Evolutionary conservation across 1,284 basidiomycete species (phyloP), one percentile per base, ranked within the genome.

Genomic region (Ceratobasidium sp.): DNA sequence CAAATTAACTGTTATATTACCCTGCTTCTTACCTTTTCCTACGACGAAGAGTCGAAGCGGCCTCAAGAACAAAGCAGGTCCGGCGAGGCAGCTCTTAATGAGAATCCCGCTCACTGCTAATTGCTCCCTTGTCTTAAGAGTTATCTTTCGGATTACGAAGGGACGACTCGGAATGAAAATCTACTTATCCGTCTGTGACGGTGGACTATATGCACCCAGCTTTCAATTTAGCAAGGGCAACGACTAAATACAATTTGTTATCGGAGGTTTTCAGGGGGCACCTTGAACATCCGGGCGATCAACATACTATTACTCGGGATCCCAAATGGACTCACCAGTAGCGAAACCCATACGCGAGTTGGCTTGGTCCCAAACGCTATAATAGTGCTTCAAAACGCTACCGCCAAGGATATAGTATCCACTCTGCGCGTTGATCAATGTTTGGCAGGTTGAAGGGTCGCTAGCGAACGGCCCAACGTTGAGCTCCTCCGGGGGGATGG

Each of bases 351-450:
- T 80, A 27, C 86, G 81, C 83, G 85, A 36, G 88, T 81, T 65
- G 17, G 45, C 63, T 47, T 65, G 63, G 79, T 88, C 87, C 86
- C 86, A 88, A 19, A 87, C 85, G 76, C 85, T 88, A 78, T 88
- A 89, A 75, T 87, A 88, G 78, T 89, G 87, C 81, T 89, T 88
- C 75, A 89, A 80, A 64, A 88, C 75, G 76, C 86, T 87, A 27
- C 84, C 87, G 14, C 87, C 87, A 48, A 88, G 84, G 57, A 88
- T 82, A 59, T 84, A 82, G 64, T 86, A 81, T 1, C 84, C 84
- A 79, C 87, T 86, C 75, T 86, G 84, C 15, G 86, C 86, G 76
- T 89, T 89, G 81, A 89, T 88, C 57, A 89, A 47, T n/a, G 66
- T 69, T 45, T 69, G 66, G 19, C 66, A 69, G 27, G 36, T 69